Evolutionary conservation across 2,329 filamentous ascomycete genomes (phyloP).

Genomic region (Cladosporium sp.): DNA sequence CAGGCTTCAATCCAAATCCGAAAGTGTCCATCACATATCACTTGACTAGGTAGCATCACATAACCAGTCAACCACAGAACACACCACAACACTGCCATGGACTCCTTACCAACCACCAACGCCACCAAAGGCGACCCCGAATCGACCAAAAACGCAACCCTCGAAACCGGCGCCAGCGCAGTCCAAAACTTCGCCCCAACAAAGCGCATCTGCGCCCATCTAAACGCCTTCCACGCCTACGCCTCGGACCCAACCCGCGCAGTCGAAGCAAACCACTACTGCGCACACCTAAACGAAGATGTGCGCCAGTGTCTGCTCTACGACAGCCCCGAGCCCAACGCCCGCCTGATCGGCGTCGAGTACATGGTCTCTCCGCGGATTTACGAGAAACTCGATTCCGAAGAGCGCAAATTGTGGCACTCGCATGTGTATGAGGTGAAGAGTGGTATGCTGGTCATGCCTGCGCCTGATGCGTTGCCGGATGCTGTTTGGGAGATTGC

Average conservation of each 20-base stretch:
- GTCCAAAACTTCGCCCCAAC: slow-evolving; percentile 70
- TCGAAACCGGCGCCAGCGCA: slow-evolving; percentile 63
- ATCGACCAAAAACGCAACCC: slow-evolving; percentile 57
- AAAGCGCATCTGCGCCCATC: slow-evolving; percentile 74
- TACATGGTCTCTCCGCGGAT: slow-evolving; percentile 79
- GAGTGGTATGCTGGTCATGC: slow-evolving; percentile 79
- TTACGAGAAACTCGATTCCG: slow-evolving; percentile 64
- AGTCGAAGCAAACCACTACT: slow-evolving; percentile 84
- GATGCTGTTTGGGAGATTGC: slow-evolving; percentile 70
- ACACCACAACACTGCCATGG: slow-evolving; percentile 31
- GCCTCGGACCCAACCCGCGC: slow-evolving; percentile 54
- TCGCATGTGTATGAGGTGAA: slow-evolving; percentile 75
- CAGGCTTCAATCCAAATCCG: background rate
- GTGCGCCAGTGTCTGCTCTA: slow-evolving; percentile 85
- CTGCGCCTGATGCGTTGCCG: slow-evolving; percentile 58
- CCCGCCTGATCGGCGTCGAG: slow-evolving; percentile 79
- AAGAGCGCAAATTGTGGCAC: slow-evolving; percentile 79
- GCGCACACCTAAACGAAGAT: slow-evolving; percentile 74
- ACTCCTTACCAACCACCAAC: slow-evolving; percentile 43
- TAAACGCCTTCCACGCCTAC: slow-evolving; percentile 69
- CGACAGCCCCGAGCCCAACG: slow-evolving; percentile 66
- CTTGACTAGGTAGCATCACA: background rate
- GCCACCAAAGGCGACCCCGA: slow-evolving; percentile 53
- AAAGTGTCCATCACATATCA: background rate
- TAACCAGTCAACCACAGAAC: background rate